A percentile compares a stretch with the other conserved stretches of the same genome.
These are phyloP conservation scores for Flaveria floridana DNA, from an alignment of 140 eudicot species.

Conservation along the genomic window DNA sequence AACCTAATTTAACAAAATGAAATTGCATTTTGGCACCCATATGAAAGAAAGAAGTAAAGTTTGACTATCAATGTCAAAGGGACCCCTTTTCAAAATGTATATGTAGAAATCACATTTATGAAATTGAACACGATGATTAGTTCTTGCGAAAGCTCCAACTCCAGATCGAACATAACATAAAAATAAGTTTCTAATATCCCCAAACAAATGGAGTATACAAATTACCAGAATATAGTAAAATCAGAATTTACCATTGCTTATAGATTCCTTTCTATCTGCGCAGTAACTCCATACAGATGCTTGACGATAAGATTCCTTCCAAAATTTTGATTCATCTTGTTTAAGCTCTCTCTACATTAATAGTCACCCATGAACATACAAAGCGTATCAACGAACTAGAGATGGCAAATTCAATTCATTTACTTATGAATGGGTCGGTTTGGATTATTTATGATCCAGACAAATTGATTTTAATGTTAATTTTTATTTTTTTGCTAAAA, in stretches of 20 bases:
- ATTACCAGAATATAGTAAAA: constrained; percentile 9
- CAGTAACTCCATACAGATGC: constrained; percentile 85
- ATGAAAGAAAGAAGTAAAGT: constrained; percentile 12
- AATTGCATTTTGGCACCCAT: not conserved
- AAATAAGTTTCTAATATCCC: not conserved
- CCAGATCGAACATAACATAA: not conserved
- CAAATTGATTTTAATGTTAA: not conserved
- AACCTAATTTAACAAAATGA: constrained; percentile 9
- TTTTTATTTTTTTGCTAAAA: not conserved
- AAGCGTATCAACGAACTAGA: not conserved
- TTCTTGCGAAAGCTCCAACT: not conserved
- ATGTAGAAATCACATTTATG: not conserved
- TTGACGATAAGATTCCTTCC: constrained; percentile 64
- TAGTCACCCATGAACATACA: constrained; percentile 7
- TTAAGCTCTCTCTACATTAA: constrained; percentile 51
- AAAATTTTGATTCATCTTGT: constrained; percentile 50
- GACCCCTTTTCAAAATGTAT: not conserved
- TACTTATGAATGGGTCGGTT: not conserved
- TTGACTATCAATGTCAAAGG: constrained; percentile 28
- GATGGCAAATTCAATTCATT: not conserved
- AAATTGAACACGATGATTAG: not conserved
- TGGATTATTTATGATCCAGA: not conserved
- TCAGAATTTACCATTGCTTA: constrained; percentile 33
- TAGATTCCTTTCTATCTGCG: constrained; percentile 55
- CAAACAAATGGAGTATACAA: not conserved